Evolutionary conservation across 148 eudicot species (phyloP), one percentile per base, ranked within the genome.

Genomic region (Talinum fruticosum): DNA sequence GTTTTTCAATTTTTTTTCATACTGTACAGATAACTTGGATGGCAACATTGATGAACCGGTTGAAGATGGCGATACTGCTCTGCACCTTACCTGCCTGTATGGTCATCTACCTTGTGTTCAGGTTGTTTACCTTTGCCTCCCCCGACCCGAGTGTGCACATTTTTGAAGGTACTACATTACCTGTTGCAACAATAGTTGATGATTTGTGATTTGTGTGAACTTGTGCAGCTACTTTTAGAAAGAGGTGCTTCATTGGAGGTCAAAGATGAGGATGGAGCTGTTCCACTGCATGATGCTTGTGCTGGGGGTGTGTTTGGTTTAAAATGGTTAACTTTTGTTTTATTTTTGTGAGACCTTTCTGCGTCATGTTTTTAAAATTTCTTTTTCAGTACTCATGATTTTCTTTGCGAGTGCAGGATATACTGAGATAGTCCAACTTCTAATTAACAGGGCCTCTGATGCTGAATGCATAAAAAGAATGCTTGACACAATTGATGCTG

Each of bases 271-370:
- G 99, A 95, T 75, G 97, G 94, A 49, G 99, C 89, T 36, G 87
- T 91, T 84, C 99, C 99, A 21, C 81, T 95, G 82, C 97, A 95
- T 79, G 99, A 95, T 89, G 99, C 99, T 47, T 91, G 91, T 87
- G 99, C 99, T 2, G 96, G 97, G 75, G 99, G 99, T 95, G 79
- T 4, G 82, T 76, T 78, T 28, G 10, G 6, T 4, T 4, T 14
- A 67, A 71, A 4, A 47, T 29, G 1, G 54, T 62, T 5, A 45
- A 59, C 75, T 76, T 85, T 33, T 23, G 28, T 72, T 51, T 24
- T 23, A 62, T 4, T 28, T 57, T 57, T 8, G 71, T 45, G 76
- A 36, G 41, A 16, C 28, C 62, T 32, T 32, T 75, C 19, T 18
- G 32, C 66, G 73, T 75, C 57, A n/a, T 8, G 26, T 28, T 62